Conservation (phyloP, 169 alveolate species). For the Plasmodium chabaudi region DNA sequence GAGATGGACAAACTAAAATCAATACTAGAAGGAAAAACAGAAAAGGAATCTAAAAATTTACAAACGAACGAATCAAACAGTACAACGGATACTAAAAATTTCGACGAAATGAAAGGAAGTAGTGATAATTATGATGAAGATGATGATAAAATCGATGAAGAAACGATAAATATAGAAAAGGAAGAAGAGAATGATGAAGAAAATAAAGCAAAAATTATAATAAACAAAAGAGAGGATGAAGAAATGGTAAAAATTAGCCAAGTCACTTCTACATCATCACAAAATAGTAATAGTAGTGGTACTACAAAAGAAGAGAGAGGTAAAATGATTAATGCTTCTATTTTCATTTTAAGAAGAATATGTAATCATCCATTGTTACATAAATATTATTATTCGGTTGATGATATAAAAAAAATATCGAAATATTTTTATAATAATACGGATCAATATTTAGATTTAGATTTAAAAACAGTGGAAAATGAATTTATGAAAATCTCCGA, state of each 20-base stretch:
- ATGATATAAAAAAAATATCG: conserved; percentile 80
- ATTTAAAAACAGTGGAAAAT: conserved; percentile 83
- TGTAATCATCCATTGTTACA: conserved; percentile 93
- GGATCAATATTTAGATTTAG: conserved; percentile 82
- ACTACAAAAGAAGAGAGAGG: conserved; percentile 76
- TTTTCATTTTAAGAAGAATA: conserved; percentile 90
- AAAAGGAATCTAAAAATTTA: not conserved
- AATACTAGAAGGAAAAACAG: conserved; percentile 23
- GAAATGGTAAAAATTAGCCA: not conserved
- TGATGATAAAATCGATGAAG: conserved; percentile 58
- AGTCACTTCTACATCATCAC: not conserved
- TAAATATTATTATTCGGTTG: conserved; percentile 84
- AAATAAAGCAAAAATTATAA: conserved; percentile 32
- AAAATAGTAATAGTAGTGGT: not conserved
- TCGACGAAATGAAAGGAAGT: not conserved
- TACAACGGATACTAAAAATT: not conserved
- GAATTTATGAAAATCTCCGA: conserved; percentile 82
- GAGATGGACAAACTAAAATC: conserved; percentile 16
- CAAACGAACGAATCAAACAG: not conserved
- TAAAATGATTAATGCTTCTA: conserved; percentile 85
- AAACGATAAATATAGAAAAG: conserved; percentile 69
- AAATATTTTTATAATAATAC: conserved; percentile 80
- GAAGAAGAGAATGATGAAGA: conserved; percentile 58
- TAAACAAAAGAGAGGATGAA: conserved; percentile 40
- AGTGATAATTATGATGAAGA: conserved; percentile 49